Base-by-base conservation (phyloP, 1,139 yeast species). In the Saccharomyces pastorianus region DNA sequence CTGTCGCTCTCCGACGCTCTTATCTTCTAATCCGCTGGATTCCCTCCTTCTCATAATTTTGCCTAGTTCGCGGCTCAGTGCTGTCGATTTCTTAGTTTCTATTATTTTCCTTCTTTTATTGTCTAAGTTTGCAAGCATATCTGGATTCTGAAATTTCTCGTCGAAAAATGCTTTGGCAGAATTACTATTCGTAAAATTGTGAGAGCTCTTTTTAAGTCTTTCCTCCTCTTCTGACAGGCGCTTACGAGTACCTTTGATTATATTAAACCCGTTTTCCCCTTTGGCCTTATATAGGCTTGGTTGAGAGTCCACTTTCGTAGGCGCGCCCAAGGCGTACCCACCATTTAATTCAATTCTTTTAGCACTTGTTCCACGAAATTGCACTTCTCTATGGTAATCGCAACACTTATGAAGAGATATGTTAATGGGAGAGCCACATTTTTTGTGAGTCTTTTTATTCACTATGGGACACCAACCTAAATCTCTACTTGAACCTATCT, bases 341-440 rank as follows among this genome's bases (percentile, higher is more conserved):
- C 88, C 84, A 61, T 83, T 86, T 53, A 90, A 74, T 68, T 89
- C 96, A 77, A 88, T 81, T 61, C 97, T 74, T 56, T 80, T 76
- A 8, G 82, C 74, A 34, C 81, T 78, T 0, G 81, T 73, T 34
- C 75, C 76, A 52, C 80, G 77, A 54, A 83, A 74, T 47, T 81
- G 77, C 52, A 76, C 64, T 58, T 88, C 91, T 32, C 79, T 73
- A 64, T 91, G 98, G 63, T 74, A 88, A 38, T 81, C 83, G 69
- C 98, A 91, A 55, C 81, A 76, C 14, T 77, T 78, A 2, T 80
- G 73, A 50, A 73, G 74, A 11, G 76, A 70, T 32, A 68, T 70
- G 64, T 89, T 82, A 8, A 89, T 78, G 53, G 87, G 83, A 13
- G 78, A 73, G 9, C 73, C 72, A 70, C 98, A 91, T 3, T 69